These are phyloP conservation scores for Trametes maxima DNA, from an alignment of 768 basidiomycete species.

Conservation along the genomic window DNA sequence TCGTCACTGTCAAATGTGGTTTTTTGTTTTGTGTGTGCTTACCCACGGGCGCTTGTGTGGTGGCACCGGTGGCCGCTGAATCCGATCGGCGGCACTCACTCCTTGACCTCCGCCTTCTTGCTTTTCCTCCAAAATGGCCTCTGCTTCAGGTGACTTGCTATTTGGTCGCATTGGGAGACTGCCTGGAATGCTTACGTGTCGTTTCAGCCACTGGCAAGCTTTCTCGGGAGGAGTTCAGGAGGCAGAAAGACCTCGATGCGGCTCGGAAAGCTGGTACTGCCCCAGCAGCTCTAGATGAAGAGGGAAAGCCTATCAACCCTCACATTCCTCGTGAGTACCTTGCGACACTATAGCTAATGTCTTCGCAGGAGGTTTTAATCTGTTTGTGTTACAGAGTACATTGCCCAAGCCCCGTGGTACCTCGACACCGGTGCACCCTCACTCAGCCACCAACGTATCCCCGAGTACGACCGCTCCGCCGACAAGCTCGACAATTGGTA, in stretches of 20 bases:
- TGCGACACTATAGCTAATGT: too few relatives aligned
- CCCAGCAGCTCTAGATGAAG: conserved; percentile 92
- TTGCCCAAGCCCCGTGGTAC: conserved; percentile 99
- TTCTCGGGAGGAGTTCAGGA: conserved; percentile 91
- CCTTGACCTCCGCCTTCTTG: conserved; percentile 3
- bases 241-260: conserved; percentile 96
- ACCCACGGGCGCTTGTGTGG: background rate
- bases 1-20: conserved; percentile 51
- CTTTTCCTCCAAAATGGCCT: conserved; percentile 19
- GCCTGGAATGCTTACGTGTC: background rate
- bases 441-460: conserved; percentile 90
- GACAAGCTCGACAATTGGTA: conserved; percentile 90
- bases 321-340: conserved; percentile 91
- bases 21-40: conserved; percentile 14
- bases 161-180: background rate
- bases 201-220: conserved; percentile 67
- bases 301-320: conserved; percentile 95
- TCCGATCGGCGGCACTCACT: background rate
- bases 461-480: conserved; percentile 55
- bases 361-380: background rate
- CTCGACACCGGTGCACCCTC: conserved; percentile 93
- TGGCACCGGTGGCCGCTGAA: background rate
- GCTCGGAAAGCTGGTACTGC: conserved; percentile 99
- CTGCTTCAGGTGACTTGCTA: conserved; percentile 20
- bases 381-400: conserved; percentile 68